Evolutionary conservation across 768 basidiomycete genomes (phyloP), one percentile per base, ranked within the genome.

Genomic region (Amanita polypyramis): DNA sequence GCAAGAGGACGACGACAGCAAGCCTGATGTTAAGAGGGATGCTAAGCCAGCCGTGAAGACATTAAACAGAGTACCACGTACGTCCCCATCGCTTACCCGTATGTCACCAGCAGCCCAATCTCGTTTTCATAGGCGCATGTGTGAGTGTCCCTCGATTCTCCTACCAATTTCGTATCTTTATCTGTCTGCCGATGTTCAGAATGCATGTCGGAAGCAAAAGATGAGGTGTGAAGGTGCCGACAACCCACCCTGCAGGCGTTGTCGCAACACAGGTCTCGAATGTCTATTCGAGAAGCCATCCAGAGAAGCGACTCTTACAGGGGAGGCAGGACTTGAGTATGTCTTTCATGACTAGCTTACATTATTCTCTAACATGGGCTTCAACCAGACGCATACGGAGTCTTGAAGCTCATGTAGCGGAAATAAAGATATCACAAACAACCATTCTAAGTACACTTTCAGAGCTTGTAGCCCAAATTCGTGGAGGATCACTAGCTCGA

Each of bases 141-240:
- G 88, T 91, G 64, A 65, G 78, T 70, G 23, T 32, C 14, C 37
- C 40, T 51, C 32, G 40, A 27, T 30, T 49, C 12, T 46, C 49
- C 43, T 43, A 45, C 47, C 51, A 19, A 56, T 43, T 50, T 51
- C 20, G 34, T 25, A 41, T 25, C 40, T 51, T 52, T 59, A 55
- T 63, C 53, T 53, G 25, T 15, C 7, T 46, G 40, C 21, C 35
- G 43, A 23, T 52, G 25, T 35, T 35, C 61, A 93, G 90, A 94
- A 94, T 80, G 88, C 91, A 14, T 95, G 93, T 65, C 74, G 93
- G 56, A 88, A 91, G 59, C 92, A 94, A 72, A 96, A 96, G 70
- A 96, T 96, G 94, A 75, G 92, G 56, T 97, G 93, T 61, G 91
- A 94, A 63, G 92, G 91, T 1, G 94, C 92, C 12, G 94, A 96